A percentile compares a stretch with the other conserved stretches of the same genome.
These are phyloP conservation scores for Sugiyamaella mastotermitis DNA, from an alignment of 805 yeast genomes.

Conservation along the genomic window DNA sequence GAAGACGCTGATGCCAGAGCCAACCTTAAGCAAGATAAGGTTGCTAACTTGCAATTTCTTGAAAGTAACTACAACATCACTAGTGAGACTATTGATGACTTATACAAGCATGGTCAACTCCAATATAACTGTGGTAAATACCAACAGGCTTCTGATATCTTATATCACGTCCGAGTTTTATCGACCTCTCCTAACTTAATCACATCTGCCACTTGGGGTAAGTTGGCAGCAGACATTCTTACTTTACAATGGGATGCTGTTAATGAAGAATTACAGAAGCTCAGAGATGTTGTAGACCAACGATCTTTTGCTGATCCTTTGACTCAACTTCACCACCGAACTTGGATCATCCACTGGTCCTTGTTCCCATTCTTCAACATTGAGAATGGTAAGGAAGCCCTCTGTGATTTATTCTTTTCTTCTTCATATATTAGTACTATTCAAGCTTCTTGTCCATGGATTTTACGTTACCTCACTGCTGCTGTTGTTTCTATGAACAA, in stretches of 20 bases:
- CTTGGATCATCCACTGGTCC: constrained; percentile 68
- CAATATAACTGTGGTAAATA: constrained; percentile 62
- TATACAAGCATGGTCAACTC: constrained; percentile 55
- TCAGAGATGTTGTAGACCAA: constrained; percentile 55
- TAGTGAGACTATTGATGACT: constrained; percentile 39
- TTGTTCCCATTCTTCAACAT: constrained; percentile 55
- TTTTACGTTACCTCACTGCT: constrained; percentile 56
- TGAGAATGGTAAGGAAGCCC: constrained; percentile 45
- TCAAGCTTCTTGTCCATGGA: constrained; percentile 70
- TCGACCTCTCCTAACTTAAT: constrained; percentile 46
- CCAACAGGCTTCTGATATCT: constrained; percentile 50
- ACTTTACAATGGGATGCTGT: constrained; percentile 48
- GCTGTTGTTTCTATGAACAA: constrained; percentile 39
- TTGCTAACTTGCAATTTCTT: constrained; percentile 44
- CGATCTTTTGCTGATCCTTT: constrained; percentile 48
- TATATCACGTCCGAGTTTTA: constrained; percentile 50
- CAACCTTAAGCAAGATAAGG: constrained; percentile 48
- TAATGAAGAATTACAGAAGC: constrained; percentile 44
- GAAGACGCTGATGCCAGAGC: constrained; percentile 47
- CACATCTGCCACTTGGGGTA: constrained; percentile 62
- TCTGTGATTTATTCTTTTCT: constrained; percentile 52
- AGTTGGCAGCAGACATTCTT: constrained; percentile 55
- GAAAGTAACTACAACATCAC: constrained; percentile 39
- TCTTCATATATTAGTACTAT: constrained; percentile 59
- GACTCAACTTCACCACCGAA: constrained; percentile 54